Evolutionary conservation across 495 filamentous ascomycete species (phyloP).

Genomic region (Talaromyces adpressus): DNA sequence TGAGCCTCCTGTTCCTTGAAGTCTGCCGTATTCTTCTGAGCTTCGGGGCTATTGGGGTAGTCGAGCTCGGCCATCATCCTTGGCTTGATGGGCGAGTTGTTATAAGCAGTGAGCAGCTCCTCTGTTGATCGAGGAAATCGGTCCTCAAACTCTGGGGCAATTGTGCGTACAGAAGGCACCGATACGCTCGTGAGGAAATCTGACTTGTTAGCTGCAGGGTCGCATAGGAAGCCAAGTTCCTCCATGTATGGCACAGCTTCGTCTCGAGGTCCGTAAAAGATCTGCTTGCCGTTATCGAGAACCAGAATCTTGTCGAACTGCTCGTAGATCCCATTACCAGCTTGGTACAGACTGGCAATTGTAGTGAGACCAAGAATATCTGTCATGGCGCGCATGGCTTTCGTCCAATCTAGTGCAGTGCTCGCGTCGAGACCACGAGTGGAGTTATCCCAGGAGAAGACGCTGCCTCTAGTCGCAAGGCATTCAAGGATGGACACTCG

Average conservation of each 20-base stretch:
- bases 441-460: conserved; percentile 77
- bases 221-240: conserved; percentile 67
- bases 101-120: conserved; percentile 59
- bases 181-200: conserved; percentile 84
- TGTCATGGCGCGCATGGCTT: conserved; percentile 69
- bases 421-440: conserved; percentile 79
- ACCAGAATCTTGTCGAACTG: conserved; percentile 85
- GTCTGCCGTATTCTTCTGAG: conserved; percentile 57
- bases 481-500: conserved; percentile 46
- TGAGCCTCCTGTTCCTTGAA: conserved; percentile 75
- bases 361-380: conserved; percentile 72
- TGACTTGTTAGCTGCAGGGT: conserved; percentile 72
- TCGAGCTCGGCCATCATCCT: conserved; percentile 45
- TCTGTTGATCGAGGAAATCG: conserved; percentile 59
- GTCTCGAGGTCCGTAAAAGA: conserved; percentile 68
- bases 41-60: conserved; percentile 52
- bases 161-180: no score
- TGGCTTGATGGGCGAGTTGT: conserved; percentile 54
- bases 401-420: conserved; percentile 66
- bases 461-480: conserved; percentile 63
- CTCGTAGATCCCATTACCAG: conserved; percentile 74
- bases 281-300: conserved; percentile 69
- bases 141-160: no score
- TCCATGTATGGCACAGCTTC: conserved; percentile 77
- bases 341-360: conserved; percentile 77